Evolutionary conservation across 164 flowering plant genomes (phyloP).

Genomic region (Berberis thunbergii): DNA sequence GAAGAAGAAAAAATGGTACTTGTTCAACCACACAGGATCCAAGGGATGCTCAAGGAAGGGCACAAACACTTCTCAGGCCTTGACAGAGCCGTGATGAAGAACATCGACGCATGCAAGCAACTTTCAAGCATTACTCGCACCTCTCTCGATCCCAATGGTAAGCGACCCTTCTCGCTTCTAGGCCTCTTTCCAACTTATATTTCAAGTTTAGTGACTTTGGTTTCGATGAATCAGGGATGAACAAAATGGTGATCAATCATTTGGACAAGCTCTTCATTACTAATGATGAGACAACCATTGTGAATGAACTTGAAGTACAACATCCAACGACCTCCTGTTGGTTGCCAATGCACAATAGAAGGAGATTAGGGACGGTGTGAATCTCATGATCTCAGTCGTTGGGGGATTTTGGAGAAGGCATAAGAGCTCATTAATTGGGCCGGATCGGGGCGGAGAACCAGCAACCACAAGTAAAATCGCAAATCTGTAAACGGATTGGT

Average conservation of each 20-base stretch:
- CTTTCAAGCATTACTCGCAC: slow-evolving; percentile 83
- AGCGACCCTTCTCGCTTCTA: neutral
- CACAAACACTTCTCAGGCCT: slow-evolving; percentile 88
- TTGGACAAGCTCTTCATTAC: slow-evolving; percentile 92
- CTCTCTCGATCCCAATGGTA: slow-evolving; percentile 95
- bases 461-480: too few relatives aligned
- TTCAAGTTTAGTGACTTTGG: neutral
- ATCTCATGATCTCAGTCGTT: slow-evolving; percentile 76
- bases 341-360: slow-evolving; percentile 95
- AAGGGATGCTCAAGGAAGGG: slow-evolving; percentile 81
- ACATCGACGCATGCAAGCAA: slow-evolving; percentile 94
- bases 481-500: too few relatives aligned
- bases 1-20: neutral
- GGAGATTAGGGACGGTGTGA: slow-evolving; percentile 97
- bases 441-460: too few relatives aligned
- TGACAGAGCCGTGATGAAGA: slow-evolving; percentile 93
- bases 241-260: slow-evolving; percentile 96
- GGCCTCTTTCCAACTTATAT: neutral
- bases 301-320: slow-evolving; percentile 92
- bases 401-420: slow-evolving; percentile 82
- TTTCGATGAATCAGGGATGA: slow-evolving; percentile 54
- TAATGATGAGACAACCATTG: slow-evolving; percentile 91
- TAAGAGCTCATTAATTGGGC: slow-evolving; percentile 62
- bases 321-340: slow-evolving; percentile 95
- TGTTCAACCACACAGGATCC: slow-evolving; percentile 59